phyloP scores from a whole-genome alignment of 2,329 filamentous ascomycete species.

The Diaporthe vaccinii region DNA sequence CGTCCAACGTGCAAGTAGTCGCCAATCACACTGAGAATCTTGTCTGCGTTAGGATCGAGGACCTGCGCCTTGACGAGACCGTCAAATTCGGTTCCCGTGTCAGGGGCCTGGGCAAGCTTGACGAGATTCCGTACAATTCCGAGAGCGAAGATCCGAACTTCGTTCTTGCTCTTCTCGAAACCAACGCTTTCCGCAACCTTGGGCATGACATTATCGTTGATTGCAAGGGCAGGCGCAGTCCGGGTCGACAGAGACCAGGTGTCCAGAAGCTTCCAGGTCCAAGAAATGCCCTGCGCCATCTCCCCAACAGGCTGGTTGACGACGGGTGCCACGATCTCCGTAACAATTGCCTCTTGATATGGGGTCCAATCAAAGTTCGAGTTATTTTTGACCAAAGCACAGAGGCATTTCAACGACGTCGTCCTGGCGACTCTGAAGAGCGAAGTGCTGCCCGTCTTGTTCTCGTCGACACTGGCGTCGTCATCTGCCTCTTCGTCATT shows the following conservation, averaged over 20 bases:
- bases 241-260: constrained; percentile 81
- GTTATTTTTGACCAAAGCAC: constrained; percentile 81
- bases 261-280: constrained; percentile 82
- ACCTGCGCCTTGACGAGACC: constrained; percentile 69
- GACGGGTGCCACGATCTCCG: constrained; percentile 82
- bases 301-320: constrained; percentile 85
- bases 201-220: constrained; percentile 74
- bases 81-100: constrained; percentile 68
- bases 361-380: constrained; percentile 78
- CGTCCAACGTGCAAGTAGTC: constrained; percentile 71
- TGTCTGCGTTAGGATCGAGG: constrained; percentile 68
- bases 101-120: constrained; percentile 68
- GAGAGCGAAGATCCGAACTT: constrained; percentile 87
- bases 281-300: constrained; percentile 90
- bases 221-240: constrained; percentile 75
- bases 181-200: constrained; percentile 81
- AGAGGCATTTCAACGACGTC: constrained; percentile 85
- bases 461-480: constrained; percentile 48
- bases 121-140: constrained; percentile 80
- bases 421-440: constrained; percentile 77
- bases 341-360: constrained; percentile 79
- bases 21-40: constrained; percentile 77
- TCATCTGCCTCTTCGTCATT: constrained; percentile 55
- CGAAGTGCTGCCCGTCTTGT: constrained; percentile 64
- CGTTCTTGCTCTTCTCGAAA: constrained; percentile 74